Conservation (phyloP, 495 filamentous ascomycete genomes). For the Neurospora sp. region DNA sequence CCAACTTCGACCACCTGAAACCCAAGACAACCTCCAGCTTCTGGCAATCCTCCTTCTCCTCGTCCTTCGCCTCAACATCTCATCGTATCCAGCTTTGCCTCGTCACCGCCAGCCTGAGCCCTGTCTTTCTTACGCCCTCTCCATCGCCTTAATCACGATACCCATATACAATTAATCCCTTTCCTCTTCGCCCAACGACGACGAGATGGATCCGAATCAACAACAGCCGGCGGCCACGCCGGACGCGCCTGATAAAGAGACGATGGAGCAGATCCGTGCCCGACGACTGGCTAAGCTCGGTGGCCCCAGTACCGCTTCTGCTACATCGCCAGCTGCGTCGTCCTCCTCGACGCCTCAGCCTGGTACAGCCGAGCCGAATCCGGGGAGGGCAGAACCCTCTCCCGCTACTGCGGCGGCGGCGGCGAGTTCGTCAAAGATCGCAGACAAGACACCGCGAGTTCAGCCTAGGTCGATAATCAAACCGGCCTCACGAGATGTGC, state of each 20-base stretch:
- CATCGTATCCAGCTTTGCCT: background rate
- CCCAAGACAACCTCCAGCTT: background rate
- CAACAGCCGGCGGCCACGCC: slow-evolving; percentile 14
- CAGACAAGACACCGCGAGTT: slow-evolving; percentile 3
- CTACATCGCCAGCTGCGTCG: slow-evolving; percentile 1
- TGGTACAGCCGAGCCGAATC: slow-evolving; percentile 1
- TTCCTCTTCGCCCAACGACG: background rate
- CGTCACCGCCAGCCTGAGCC: background rate
- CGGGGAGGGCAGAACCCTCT: background rate
- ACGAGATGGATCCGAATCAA: slow-evolving; percentile 22
- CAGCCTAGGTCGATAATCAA: background rate
- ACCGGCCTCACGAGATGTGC: background rate
- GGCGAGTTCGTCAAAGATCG: slow-evolving; percentile 2
- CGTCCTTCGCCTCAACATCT: background rate
- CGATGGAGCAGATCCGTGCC: slow-evolving; percentile 30
- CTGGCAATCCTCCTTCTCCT: background rate
- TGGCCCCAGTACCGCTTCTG: slow-evolving; percentile 11
- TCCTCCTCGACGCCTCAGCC: background rate
- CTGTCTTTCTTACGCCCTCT: background rate
- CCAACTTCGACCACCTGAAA: background rate
- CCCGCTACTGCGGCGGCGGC: background rate
- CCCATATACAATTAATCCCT: background rate
- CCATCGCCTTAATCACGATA: background rate
- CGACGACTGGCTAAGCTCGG: slow-evolving; percentile 34
- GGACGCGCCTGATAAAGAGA: slow-evolving; percentile 24